Evolutionary conservation across 1,284 basidiomycete genomes (phyloP), one percentile per base, ranked within the genome.

Genomic region (Cutaneotrichosporon mucoides): DNA sequence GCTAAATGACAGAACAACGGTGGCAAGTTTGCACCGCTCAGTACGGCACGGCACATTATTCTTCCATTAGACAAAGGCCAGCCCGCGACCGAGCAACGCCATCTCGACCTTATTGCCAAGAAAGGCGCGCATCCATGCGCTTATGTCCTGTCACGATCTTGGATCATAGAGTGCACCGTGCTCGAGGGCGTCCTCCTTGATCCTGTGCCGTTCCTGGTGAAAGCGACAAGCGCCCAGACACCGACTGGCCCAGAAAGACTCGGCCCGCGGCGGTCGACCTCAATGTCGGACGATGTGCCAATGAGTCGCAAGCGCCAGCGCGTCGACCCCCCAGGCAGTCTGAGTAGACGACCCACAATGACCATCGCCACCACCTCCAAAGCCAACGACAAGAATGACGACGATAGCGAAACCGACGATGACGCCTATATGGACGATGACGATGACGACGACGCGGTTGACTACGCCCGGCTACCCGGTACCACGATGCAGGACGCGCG

Each of bases 291-390:
- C 6, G 48, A 38, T 37, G 68, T 64, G 6, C 68, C 69, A 37
- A 61, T 59, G 24, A 66, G 40, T 48, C 65, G 53, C 11, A 55
- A 51, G 62, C 36, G 16, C 55, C 53, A 13, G 7, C 38, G 52
- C 37, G n/a, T 34, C 37, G 13, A 6, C 9, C 50, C 16, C 6
- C 24, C 24, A 24, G 24, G 24, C 24, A 24, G 24, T 24, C 24
- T 24, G 24, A 24, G 24, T 24, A 24, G 24, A 34, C 37, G 38
- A 15, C 10, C 24, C 15, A 8, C 5, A 7, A 7, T 24, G 43
- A 33, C 36, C 15, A 24, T 24, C 40, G n/a, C 10, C 4, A 6
- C 37, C 37, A 8, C 10, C 34, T 16, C 10, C 24, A 12, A 38
- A 41, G n/a, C 38, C 10, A 38, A 46, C 36, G 53, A 41, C 35